Conservation (phyloP, 108 stramenopile species). For the Epipyxis sp. region DNA sequence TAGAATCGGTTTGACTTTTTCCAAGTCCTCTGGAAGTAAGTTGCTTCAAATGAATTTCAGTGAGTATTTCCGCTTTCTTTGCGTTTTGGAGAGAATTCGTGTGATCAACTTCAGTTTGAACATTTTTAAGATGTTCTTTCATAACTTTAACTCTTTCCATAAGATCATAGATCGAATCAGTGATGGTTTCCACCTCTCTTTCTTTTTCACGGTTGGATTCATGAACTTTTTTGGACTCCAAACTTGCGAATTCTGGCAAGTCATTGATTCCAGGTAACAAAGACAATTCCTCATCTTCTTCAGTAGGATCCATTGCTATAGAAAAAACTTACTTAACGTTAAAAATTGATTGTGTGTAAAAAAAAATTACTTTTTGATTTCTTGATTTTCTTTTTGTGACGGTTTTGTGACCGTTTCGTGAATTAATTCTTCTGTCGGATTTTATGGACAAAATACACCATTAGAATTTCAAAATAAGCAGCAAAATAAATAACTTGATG, state of each 20-base stretch:
- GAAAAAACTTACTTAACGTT: too few species aligned
- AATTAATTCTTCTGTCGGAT: too few species aligned
- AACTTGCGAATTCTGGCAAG: slow-evolving; percentile 2
- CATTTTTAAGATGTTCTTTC: slow-evolving; percentile 73
- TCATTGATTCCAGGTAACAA: slow-evolving; percentile 26
- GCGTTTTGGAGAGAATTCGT: slow-evolving; percentile 69
- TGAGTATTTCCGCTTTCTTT: slow-evolving; percentile 67
- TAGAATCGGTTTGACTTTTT: slow-evolving; percentile 37
- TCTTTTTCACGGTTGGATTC: neutral
- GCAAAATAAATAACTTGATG: too few species aligned
- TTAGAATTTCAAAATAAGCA: too few species aligned
- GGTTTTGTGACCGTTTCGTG: too few species aligned
- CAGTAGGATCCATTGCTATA: too few species aligned
- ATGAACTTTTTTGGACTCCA: slow-evolving; percentile 8
- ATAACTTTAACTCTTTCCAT: slow-evolving; percentile 66
- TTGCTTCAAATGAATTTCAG: slow-evolving; percentile 65
- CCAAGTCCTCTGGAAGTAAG: slow-evolving; percentile 35
- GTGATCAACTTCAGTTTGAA: slow-evolving; percentile 72
- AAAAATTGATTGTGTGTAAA: too few species aligned
- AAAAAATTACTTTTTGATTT: too few species aligned
- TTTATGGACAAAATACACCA: too few species aligned
- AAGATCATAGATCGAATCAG: slow-evolving; percentile 43
- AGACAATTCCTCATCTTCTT: too few species aligned
- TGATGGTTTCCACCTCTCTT: neutral
- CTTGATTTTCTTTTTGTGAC: too few species aligned